Evolutionary conservation across 176 grass and related monocot genomes (phyloP).

Genomic region (Hsuehochloa calcarea): DNA sequence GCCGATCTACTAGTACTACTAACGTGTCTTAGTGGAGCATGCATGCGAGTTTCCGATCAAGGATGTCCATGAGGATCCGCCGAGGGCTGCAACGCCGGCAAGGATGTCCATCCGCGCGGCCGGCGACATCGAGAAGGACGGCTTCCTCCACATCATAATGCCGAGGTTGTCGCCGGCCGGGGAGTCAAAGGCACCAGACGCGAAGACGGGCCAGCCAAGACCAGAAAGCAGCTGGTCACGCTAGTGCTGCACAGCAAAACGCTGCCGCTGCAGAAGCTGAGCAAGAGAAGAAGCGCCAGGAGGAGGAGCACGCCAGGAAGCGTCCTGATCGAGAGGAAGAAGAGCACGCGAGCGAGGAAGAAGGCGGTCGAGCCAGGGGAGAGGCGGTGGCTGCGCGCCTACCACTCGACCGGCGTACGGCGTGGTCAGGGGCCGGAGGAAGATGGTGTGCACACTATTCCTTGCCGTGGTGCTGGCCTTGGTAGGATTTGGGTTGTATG

Average conservation of each 20-base stretch:
- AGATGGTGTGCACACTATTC: neutral
- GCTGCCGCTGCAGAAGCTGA: neutral
- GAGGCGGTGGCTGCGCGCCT: neutral
- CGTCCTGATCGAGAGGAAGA: neutral
- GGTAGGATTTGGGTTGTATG: constrained; percentile 20
- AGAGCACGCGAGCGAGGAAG: neutral
- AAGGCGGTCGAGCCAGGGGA: neutral
- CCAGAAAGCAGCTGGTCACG: neutral
- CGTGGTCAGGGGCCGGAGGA: neutral
- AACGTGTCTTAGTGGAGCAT: no score
- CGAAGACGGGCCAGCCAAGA: neutral
- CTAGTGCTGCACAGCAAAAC: neutral
- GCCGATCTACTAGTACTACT: no score
- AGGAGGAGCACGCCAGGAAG: neutral
- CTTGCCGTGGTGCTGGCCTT: constrained; percentile 20
- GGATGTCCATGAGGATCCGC: constrained; percentile 39
- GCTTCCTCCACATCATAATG: constrained; percentile 38
- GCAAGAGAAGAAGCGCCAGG: neutral
- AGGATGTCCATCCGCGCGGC: constrained; percentile 26
- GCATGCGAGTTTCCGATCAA: no score
- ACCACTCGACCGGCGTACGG: neutral
- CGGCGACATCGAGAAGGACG: constrained; percentile 32
- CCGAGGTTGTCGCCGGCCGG: constrained; percentile 9
- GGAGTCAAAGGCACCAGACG: neutral
- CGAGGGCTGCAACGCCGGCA: constrained; percentile 11